These are phyloP conservation scores for Brassica incana DNA, from an alignment of 345 rosid species.

Conservation along the genomic window DNA sequence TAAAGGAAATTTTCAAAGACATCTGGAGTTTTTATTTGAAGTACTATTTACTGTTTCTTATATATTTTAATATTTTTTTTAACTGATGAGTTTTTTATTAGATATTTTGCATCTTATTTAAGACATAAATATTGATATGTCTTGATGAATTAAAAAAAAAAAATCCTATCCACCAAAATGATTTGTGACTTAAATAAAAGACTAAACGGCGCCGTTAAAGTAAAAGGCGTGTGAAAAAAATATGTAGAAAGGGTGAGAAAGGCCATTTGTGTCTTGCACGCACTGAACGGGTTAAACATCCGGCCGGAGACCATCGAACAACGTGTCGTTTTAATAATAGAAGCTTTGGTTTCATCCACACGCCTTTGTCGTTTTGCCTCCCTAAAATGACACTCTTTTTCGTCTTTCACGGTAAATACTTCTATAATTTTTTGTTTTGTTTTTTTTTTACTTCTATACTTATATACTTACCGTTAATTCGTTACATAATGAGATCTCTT, in stretches of 20 bases:
- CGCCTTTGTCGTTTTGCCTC: slow-evolving; percentile 49
- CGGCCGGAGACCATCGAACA: slow-evolving; percentile 44
- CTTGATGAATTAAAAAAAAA: neutral
- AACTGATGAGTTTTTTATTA: neutral
- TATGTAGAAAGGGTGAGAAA: slow-evolving; percentile 11
- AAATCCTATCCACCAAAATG: no score
- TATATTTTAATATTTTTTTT: no score
- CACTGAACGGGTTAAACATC: slow-evolving; percentile 23
- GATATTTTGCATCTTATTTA: neutral
- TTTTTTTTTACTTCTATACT: no score
- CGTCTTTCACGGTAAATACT: slow-evolving; percentile 10
- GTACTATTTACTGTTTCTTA: neutral
- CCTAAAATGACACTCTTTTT: slow-evolving; percentile 29
- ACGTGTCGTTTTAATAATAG: slow-evolving; percentile 34
- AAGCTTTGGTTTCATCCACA: slow-evolving; percentile 26
- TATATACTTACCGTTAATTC: neutral
- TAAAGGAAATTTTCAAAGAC: neutral
- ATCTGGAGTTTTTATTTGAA: neutral
- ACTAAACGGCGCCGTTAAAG: neutral
- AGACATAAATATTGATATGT: neutral
- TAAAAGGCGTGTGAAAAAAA: neutral
- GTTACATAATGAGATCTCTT: neutral
- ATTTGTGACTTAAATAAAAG: no score
- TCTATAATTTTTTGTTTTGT: no score
- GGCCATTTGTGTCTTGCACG: slow-evolving; percentile 31